These are phyloP conservation scores for Zygnema cylindricum DNA, from an alignment of 139 green algal genomes.

Conservation along the genomic window DNA sequence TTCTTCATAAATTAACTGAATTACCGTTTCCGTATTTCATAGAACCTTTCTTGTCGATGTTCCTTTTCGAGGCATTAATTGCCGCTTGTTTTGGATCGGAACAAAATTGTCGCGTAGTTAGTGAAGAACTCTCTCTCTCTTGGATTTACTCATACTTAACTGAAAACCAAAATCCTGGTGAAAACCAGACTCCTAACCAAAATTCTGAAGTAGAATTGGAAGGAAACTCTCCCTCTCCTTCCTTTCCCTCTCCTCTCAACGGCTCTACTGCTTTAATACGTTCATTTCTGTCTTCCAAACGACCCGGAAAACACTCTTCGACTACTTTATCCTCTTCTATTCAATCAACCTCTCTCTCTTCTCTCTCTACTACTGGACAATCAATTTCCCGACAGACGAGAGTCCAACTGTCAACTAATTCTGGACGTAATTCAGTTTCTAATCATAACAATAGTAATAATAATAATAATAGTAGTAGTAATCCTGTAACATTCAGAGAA, in stretches of 20 bases:
- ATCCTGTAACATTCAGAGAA: no score
- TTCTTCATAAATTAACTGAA: constrained; percentile 49
- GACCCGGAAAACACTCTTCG: no score
- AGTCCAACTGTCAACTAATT: not conserved
- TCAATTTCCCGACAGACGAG: not conserved
- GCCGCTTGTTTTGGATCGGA: not conserved
- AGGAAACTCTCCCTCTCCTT: not conserved
- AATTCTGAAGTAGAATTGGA: not conserved
- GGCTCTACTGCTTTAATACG: not conserved
- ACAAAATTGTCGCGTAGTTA: constrained; percentile 27
- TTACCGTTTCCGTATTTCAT: not conserved
- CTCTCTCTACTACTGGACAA: not conserved
- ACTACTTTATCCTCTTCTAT: no score
- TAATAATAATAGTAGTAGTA: no score
- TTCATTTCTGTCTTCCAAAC: no score
- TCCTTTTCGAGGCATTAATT: not conserved
- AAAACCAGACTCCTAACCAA: constrained; percentile 20
- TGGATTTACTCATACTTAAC: constrained; percentile 66
- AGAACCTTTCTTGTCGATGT: not conserved
- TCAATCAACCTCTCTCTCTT: not conserved
- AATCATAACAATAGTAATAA: no score
- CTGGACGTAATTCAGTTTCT: not conserved
- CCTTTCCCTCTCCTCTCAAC: not conserved
- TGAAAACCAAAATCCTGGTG: not conserved
- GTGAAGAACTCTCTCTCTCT: constrained; percentile 79